A percentile compares a stretch with the other conserved stretches of the same genome.
These are phyloP conservation scores for Cordia subcordata DNA, from an alignment of 257 asterid species.

Conservation along the genomic window DNA sequence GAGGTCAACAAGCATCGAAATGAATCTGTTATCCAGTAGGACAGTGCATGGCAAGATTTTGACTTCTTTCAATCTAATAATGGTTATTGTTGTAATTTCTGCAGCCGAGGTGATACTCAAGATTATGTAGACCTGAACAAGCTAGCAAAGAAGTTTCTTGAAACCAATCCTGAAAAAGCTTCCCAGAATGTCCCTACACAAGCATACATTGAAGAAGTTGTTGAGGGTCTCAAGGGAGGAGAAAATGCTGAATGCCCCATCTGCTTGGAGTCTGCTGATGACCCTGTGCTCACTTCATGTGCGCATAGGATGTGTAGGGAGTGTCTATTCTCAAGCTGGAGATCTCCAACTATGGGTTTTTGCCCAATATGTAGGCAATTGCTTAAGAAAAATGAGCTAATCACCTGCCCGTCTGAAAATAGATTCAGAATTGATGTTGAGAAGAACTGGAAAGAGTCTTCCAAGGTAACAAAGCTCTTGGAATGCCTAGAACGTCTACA, in stretches of 20 bases:
- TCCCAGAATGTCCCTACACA: constrained; percentile 42
- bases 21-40: background rate
- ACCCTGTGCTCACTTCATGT: constrained; percentile 77
- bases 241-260: constrained; percentile 74
- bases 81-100: constrained; percentile 5
- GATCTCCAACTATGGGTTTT: constrained; percentile 42
- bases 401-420: constrained; percentile 61
- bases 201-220: constrained; percentile 78
- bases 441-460: constrained; percentile 72
- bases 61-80: background rate
- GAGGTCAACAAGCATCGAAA: constrained; percentile 39
- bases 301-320: constrained; percentile 89
- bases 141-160: constrained; percentile 57
- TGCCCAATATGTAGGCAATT: constrained; percentile 76
- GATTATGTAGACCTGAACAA: constrained; percentile 67
- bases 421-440: constrained; percentile 56
- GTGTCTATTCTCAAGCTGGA: constrained; percentile 76
- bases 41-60: too few relatives aligned
- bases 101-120: constrained; percentile 60
- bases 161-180: constrained; percentile 34
- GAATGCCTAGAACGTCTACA: constrained; percentile 44
- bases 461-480: constrained; percentile 58
- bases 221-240: constrained; percentile 54
- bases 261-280: constrained; percentile 83
- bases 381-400: constrained; percentile 50